Conservation (phyloP, 805 yeast genomes). For the Ogataea nitratoaversa region DNA sequence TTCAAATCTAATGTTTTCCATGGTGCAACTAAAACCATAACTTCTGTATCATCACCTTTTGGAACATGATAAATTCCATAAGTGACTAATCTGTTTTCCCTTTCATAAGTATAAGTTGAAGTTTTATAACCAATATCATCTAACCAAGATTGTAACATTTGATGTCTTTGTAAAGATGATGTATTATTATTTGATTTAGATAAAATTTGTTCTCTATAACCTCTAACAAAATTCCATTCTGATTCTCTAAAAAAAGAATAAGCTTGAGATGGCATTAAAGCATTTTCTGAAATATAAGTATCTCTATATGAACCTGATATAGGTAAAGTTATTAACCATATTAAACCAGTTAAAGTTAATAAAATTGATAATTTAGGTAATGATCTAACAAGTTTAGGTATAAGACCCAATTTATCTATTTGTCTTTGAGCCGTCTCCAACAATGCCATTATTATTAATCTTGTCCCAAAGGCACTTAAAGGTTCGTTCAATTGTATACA, state of each 20-base stretch:
- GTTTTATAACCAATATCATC: conserved; percentile 70
- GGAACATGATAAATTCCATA: conserved; percentile 91
- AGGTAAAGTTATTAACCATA: conserved; percentile 66
- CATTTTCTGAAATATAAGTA: conserved; percentile 92
- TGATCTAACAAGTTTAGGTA: conserved; percentile 40
- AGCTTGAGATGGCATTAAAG: conserved; percentile 95
- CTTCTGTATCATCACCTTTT: conserved; percentile 93
- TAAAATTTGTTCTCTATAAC: conserved; percentile 61
- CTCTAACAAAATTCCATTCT: conserved; percentile 90
- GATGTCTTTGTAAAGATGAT: conserved; percentile 39
- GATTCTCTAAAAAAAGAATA: conserved; percentile 86
- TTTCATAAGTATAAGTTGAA: conserved; percentile 32
- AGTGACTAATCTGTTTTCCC: conserved; percentile 28
- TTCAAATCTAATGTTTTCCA: conserved; percentile 68
- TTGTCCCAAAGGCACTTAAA: not conserved
- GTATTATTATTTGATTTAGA: conserved; percentile 33
- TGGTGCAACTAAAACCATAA: conserved; percentile 86
- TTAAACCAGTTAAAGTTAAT: conserved; percentile 42
- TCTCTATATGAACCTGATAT: conserved; percentile 74
- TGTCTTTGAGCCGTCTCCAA: conserved; percentile 41
- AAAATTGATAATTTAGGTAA: conserved; percentile 42
- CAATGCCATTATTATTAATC: conserved; percentile 37
- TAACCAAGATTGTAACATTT: conserved; percentile 53
- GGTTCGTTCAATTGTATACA: not conserved
- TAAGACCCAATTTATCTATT: conserved; percentile 39